Conservation (phyloP, 2,329 filamentous ascomycete species). For the Monascus ruber region DNA sequence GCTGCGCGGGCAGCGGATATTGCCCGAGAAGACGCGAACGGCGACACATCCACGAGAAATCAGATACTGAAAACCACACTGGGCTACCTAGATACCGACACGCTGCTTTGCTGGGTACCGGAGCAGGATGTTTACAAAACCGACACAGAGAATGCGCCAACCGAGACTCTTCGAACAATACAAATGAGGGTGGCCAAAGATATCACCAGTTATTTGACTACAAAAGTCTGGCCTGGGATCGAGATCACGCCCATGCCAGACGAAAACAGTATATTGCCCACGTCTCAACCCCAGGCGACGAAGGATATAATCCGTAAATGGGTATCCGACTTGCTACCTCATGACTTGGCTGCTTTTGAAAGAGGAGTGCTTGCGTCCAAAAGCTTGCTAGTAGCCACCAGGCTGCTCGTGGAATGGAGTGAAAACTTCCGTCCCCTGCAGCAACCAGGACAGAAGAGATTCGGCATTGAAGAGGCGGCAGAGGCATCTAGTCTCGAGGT, state of each 20-base stretch:
- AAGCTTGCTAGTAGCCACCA: constrained; percentile 64
- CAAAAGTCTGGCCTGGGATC: constrained; percentile 72
- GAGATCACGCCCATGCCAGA: constrained; percentile 73
- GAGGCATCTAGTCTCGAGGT: constrained; percentile 72
- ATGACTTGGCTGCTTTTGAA: constrained; percentile 80
- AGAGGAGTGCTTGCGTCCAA: constrained; percentile 75
- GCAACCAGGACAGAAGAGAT: constrained; percentile 35
- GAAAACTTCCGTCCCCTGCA: constrained; percentile 51
- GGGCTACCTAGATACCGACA: constrained; percentile 85
- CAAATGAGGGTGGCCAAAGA: constrained; percentile 60
- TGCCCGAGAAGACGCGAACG: constrained; percentile 50
- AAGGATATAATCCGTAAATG: constrained; percentile 66
- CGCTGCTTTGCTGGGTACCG: constrained; percentile 79
- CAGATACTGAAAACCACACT: constrained; percentile 59
- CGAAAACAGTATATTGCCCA: constrained; percentile 62
- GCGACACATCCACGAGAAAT: constrained; percentile 44
- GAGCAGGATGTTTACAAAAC: constrained; percentile 41
- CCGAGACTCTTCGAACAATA: constrained; percentile 54
- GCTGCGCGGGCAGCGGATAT: constrained; percentile 77
- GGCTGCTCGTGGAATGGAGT: constrained; percentile 81
- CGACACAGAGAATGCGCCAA: constrained; percentile 33
- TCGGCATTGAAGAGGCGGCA: constrained; percentile 75
- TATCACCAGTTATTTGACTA: constrained; percentile 60
- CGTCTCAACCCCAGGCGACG: constrained; percentile 62
- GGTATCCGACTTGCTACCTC: constrained; percentile 59